phyloP scores from a whole-genome alignment of 1,284 basidiomycete species.

The Agaricales sp. region DNA sequence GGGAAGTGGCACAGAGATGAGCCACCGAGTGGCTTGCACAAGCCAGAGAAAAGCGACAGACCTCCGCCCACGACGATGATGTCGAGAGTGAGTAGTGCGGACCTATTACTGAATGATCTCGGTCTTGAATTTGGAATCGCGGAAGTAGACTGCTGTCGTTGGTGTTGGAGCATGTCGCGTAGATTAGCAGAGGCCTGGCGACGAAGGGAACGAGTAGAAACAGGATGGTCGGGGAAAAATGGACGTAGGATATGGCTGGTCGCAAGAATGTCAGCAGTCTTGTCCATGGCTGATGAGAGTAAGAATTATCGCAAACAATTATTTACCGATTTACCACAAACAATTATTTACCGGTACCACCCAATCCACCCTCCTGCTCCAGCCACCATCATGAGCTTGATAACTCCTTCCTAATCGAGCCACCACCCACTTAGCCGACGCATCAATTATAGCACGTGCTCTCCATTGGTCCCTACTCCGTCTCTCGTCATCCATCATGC shows the following conservation, averaged over 20 bases:
- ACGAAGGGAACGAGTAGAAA: not conserved
- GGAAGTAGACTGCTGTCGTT: not conserved
- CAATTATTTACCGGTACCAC: too few species aligned
- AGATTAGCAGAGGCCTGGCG: not conserved
- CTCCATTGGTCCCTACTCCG: too few species aligned
- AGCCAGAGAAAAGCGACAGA: slow-evolving; percentile 11
- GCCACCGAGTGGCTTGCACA: not conserved
- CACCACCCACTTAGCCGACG: too few species aligned
- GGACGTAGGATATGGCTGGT: not conserved
- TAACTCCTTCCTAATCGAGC: too few species aligned
- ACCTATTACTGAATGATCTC: not conserved
- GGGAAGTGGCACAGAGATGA: not conserved
- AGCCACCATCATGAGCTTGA: too few species aligned
- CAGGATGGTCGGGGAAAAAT: not conserved
- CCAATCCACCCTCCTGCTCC: too few species aligned
- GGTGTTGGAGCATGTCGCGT: not conserved
- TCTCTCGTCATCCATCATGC: too few species aligned
- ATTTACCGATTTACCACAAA: too few species aligned
- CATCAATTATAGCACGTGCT: too few species aligned
- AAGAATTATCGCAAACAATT: too few species aligned
- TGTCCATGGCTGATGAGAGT: too few species aligned
- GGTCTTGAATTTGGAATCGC: not conserved
- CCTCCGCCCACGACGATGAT: slow-evolving; percentile 40
- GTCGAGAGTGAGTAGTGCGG: slow-evolving; percentile 26
- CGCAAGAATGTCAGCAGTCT: slow-evolving; percentile 1